A percentile compares a stretch with the other conserved stretches of the same genome.
Evolutionary conservation across 139 green algal genomes (phyloP).

Genomic region (Asterochloris erici): DNA sequence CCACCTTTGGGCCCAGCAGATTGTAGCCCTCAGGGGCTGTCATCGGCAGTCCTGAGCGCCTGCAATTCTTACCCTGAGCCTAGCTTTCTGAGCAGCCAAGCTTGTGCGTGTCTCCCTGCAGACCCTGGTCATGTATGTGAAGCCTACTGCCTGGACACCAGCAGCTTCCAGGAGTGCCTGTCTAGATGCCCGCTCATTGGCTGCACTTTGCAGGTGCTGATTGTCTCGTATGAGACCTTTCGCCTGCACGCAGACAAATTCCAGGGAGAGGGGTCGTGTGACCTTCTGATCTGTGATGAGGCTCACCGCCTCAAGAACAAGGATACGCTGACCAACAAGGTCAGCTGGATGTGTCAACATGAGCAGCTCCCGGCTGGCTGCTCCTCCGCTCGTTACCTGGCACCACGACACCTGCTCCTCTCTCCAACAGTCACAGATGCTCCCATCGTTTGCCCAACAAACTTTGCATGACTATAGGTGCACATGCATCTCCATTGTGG

Average conservation of each 20-base stretch:
- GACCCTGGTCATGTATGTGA: too few relatives aligned
- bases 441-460: neutral
- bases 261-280: constrained; percentile 54
- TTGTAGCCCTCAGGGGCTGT: too few relatives aligned
- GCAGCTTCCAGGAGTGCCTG: neutral
- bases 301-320: constrained; percentile 97
- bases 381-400: too few relatives aligned
- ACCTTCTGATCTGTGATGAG: constrained; percentile 99
- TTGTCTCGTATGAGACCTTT: constrained; percentile 98
- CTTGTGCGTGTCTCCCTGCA: too few relatives aligned
- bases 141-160: too few relatives aligned
- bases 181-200: neutral
- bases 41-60: too few relatives aligned
- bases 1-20: too few relatives aligned
- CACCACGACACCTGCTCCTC: neutral
- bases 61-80: too few relatives aligned
- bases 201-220: constrained; percentile 55
- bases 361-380: neutral
- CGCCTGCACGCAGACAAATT: constrained; percentile 81
- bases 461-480: too few relatives aligned
- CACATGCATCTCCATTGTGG: too few relatives aligned
- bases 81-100: too few relatives aligned
- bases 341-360: constrained; percentile 3
- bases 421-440: neutral
- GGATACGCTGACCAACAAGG: constrained; percentile 75